Evolutionary conservation across 768 basidiomycete genomes (phyloP), one percentile per base, ranked within the genome.

Genomic region (Pleurotus sapidus): DNA sequence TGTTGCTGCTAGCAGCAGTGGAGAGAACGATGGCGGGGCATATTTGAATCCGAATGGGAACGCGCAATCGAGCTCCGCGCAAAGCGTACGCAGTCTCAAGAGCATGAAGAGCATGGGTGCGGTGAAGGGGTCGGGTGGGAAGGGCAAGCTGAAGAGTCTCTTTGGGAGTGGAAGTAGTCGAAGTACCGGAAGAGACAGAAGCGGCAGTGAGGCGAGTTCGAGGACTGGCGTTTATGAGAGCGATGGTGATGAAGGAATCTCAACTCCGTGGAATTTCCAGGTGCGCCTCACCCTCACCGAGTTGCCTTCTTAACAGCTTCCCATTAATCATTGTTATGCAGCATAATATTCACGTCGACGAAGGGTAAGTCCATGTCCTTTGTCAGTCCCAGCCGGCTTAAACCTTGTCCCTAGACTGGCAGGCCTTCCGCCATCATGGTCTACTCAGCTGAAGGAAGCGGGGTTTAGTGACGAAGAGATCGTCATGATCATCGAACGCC

Each of bases 271-370:
- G 83, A 89, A 89, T 67, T 89, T 91, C 59, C 86, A 87, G 79
- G 87, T 84, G 65, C 46, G 81, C 69, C 23, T 49, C 11, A 20
- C 34, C 57, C 17, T 46, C 48, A 17, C 51, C 37, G 24, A 18
- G n/a, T 48, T 17, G 18, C 11, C 30, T 42, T 46, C 8, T 45
- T 40, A 57, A 51, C 20, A 59, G 46, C 23, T 15, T 43, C 30
- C 30, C 30, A 3, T 34, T 34, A 34, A 34, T 34, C 30, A 7
- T 34, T 34, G 30, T 34, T 34, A 11, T 34, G 2, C 30, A 89
- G 88, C 89, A 91, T 65, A 80, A 91, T 64, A 83, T 91, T 34
- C 89, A 91, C 64, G 89, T 91, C 25, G 87, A 91, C 68, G 89
- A 90, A 71, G 84, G 76, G 84, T 88, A 61, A 56, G 80, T 77